Base-by-base conservation (phyloP, 176 grass and related monocot species). In the Triticum urartu region DNA sequence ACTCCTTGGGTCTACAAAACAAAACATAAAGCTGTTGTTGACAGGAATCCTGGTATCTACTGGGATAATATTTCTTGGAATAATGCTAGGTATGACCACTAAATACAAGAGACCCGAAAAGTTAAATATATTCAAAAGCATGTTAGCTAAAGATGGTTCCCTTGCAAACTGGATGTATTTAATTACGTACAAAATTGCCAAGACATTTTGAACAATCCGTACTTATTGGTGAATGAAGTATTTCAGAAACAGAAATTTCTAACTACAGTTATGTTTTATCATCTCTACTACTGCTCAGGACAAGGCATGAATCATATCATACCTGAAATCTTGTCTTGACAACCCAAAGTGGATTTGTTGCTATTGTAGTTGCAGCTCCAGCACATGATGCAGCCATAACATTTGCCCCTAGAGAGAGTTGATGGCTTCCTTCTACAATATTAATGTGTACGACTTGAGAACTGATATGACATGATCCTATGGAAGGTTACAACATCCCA, bases 271-370 rank as follows among this genome's bases (percentile, higher is more conserved):
- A 63, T 84, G 60, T 66, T 72, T 2, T 78, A 30, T 64, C 25
- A 14, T 38, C 25, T 35, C 30, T 38, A 77, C 21, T 18, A 54
- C 30, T 68, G 43, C 60, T 68, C 14, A 52, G 14, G 21, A 67
- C 73, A 78, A 85, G 80, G n/a, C 79, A 74, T 73, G 50, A 48
- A 33, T 20, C 40, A 84, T 32, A 80, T n/a, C 68, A 91, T 85
- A 98, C 93, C 87, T 98, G 95, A 84, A 98, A 91, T 94, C 95
- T 92, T 81, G 93, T 95, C 86, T 98, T 98, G 54, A 98, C 95
- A 83, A 98, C 95, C 95, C 95, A 98, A 38, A 98, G 95, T 86
- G 95, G 95, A 89, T 95, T 98, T 68, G 93, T 98, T 63, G 71
- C 93, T 39, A 94, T 86, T 73, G 88, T 94, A 38, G 95, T 98